Evolutionary conservation across 176 grass and related monocot species (phyloP).

Genomic region (Hsuehochloa calcarea): DNA sequence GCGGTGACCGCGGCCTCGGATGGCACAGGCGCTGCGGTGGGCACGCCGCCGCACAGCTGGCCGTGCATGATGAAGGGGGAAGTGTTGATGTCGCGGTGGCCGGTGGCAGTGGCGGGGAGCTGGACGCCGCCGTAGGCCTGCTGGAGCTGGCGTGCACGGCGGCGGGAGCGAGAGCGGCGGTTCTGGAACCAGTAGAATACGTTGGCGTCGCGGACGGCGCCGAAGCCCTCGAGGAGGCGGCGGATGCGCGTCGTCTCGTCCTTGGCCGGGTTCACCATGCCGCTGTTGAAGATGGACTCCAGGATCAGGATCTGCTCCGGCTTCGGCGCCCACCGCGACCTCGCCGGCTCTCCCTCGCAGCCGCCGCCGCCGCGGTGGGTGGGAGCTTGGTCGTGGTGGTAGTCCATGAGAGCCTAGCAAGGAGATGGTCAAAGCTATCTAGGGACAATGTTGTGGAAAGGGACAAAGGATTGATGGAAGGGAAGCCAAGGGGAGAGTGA

Average conservation of each 20-base stretch:
- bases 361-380: background rate
- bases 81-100: background rate
- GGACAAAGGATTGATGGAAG: constrained; percentile 31
- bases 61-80: constrained; percentile 16
- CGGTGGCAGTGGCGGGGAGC: background rate
- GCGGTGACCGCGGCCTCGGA: background rate
- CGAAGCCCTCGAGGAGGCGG: constrained; percentile 46
- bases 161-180: constrained; percentile 53
- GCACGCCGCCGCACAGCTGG: background rate
- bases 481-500: constrained; percentile 11
- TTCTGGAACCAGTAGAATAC: constrained; percentile 68
- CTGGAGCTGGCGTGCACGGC: constrained; percentile 54
- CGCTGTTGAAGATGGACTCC: constrained; percentile 61
- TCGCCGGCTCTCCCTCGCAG: constrained; percentile 12
- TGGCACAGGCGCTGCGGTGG: background rate
- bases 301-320: constrained; percentile 62
- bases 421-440: constrained; percentile 24
- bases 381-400: constrained; percentile 12
- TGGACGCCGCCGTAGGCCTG: constrained; percentile 25
- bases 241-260: constrained; percentile 54
- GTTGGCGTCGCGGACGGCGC: constrained; percentile 50
- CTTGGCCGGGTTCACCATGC: constrained; percentile 56
- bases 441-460: constrained; percentile 29
- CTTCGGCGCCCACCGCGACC: constrained; percentile 50
- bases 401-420: constrained; percentile 28